Evolutionary conservation across 495 filamentous ascomycete genomes (phyloP).

Genomic region (Cudoniella acicularis): DNA sequence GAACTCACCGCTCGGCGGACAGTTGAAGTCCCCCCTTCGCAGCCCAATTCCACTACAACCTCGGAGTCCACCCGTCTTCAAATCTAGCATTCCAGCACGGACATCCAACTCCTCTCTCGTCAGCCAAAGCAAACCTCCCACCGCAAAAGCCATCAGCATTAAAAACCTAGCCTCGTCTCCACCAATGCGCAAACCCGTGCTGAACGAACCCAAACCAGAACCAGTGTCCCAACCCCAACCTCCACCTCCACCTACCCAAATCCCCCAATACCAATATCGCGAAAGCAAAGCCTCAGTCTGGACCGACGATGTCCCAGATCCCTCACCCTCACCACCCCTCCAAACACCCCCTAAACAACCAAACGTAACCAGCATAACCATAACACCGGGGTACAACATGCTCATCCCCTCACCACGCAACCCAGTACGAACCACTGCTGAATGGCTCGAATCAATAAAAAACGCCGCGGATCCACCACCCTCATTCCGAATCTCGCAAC

Average conservation of each 20-base stretch:
- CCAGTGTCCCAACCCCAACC: not conserved
- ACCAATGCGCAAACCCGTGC: no score
- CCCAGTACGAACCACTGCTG: conserved; percentile 16
- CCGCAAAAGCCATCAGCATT: not conserved
- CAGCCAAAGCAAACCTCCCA: not conserved
- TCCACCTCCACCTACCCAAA: not conserved
- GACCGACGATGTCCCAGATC: conserved; percentile 21
- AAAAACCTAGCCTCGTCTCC: no score
- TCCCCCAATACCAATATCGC: not conserved
- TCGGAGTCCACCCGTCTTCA: not conserved
- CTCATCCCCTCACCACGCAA: conserved; percentile 8
- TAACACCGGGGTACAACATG: conserved; percentile 1
- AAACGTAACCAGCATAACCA: not conserved
- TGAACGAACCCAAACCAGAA: not conserved
- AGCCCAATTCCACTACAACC: conserved; percentile 2
- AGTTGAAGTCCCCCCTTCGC: conserved; percentile 20
- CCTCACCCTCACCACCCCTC: not conserved
- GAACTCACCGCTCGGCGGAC: conserved; percentile 14
- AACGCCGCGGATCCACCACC: not conserved
- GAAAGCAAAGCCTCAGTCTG: conserved; percentile 22
- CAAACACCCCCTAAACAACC: conserved; percentile 3
- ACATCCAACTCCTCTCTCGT: no score
- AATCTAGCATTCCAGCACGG: no score
- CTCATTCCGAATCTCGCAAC: not conserved
- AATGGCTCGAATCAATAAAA: conserved; percentile 19